Percentiles rank a stretch among this genome's conserved stretches.
phyloP scores from a whole-genome alignment of 1,284 basidiomycete genomes.

The Sporisorium exsertum region DNA sequence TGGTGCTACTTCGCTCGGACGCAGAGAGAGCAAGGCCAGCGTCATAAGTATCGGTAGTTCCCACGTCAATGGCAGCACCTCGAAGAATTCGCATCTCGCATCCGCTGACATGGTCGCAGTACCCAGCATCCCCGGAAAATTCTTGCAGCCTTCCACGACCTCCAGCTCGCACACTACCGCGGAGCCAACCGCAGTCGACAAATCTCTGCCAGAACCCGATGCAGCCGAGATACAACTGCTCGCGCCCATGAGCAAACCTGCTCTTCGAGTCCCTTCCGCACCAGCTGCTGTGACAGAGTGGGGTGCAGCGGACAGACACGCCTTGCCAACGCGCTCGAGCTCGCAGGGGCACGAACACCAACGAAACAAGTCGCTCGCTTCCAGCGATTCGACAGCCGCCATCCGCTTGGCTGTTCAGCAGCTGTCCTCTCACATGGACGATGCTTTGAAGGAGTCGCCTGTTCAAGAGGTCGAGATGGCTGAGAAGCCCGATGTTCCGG shows the following conservation, averaged over 20 bases:
- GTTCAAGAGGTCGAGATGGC: constrained; percentile 17
- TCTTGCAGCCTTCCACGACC: constrained; percentile 28
- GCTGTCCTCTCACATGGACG: constrained; percentile 57
- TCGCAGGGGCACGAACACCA: constrained; percentile 42
- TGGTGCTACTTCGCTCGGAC: constrained; percentile 7
- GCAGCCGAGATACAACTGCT: constrained; percentile 16
- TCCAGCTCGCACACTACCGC: constrained; percentile 4
- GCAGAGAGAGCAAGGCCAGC: constrained; percentile 32
- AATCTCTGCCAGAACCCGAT: neutral
- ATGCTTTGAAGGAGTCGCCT: constrained; percentile 43
- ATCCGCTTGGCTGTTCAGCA: constrained; percentile 48
- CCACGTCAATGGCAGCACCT: constrained; percentile 16
- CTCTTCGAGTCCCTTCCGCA: constrained; percentile 36
- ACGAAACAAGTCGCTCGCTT: constrained; percentile 25
- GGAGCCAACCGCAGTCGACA: neutral
- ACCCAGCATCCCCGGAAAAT: constrained; percentile 38
- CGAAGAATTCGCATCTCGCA: constrained; percentile 20
- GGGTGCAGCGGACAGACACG: constrained; percentile 6
- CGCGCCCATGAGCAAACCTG: constrained; percentile 12
- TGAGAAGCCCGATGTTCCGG: constrained; percentile 1
- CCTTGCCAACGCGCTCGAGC: constrained; percentile 44
- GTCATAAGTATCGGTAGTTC: constrained; percentile 26
- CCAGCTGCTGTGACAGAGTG: constrained; percentile 33
- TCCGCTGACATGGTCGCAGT: constrained; percentile 34
- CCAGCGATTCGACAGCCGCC: constrained; percentile 32